Base-by-base conservation (phyloP, 495 filamentous ascomycete genomes). In the Penicillium argentinense region DNA sequence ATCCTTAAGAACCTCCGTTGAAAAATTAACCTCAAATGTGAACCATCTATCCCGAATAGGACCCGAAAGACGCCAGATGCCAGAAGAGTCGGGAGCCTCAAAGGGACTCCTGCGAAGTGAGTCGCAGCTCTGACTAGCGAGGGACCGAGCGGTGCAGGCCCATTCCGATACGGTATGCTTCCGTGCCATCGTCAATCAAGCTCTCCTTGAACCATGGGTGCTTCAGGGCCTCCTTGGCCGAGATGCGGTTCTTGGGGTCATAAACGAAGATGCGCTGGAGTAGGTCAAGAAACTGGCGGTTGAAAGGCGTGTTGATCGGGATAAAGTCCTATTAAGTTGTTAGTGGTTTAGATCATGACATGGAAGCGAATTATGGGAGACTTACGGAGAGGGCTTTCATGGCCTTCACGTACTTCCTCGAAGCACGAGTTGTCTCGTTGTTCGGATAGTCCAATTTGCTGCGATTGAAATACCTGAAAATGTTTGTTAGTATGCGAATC, bases 181-280 rank as follows among this genome's bases (percentile, higher is more conserved):
- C 95, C 16, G 91, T 97, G 26, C 93, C 93, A 62, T 98, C 93
- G 59, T 98, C 93, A 16, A 86, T 79, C 3, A 86, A 73, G 5
- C 75, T 74, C 65, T 97, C 92, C 53, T 84, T 85, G 72, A 98
- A 98, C 93, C 93, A 98, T 0, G 86, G 82, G 60, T 98, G 93
- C 49, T 92, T 82, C 33, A 98, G 72, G 6, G 93, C 93, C 58
- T 95, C 72, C 54, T 95, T 89, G 43, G 93, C 93, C 3, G 89
- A 95, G 57, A 98, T 95, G 22, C 93, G 83, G 45, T 86, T 79
- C 36, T 83, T 84, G 2, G 95, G 91, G 52, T 98, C 91, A 64
- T 98, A 98, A 22, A 96, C 85, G 58, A 98, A 98, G 50, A 98
- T 98, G 53, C 81, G 85, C 49, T 83, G 78, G 1, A 98, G 73